Conservation (phyloP, 2,329 filamentous ascomycete species). For the Tolypocladium guangdongense region DNA sequence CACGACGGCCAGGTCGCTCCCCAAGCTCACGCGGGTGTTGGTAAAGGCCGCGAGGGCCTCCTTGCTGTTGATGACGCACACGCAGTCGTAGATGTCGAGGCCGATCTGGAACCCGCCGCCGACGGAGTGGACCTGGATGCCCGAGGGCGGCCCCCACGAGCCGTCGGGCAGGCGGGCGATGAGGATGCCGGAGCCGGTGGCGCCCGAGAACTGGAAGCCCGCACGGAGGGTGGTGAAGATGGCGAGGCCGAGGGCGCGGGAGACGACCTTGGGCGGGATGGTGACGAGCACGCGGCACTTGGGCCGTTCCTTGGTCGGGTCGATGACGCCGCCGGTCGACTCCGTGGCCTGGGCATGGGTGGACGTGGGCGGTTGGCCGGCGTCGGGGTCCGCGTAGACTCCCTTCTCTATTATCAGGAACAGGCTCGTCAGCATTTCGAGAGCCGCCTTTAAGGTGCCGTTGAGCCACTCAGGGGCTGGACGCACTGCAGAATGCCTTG, state of each 20-base stretch:
- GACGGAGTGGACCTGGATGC: slow-evolving; percentile 70
- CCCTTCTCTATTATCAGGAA: slow-evolving; percentile 31
- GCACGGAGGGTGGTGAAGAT: slow-evolving; percentile 63
- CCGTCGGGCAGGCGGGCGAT: slow-evolving; percentile 52
- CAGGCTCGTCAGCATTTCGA: neutral
- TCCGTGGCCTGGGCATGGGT: slow-evolving; percentile 18
- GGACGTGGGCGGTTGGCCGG: slow-evolving; percentile 17
- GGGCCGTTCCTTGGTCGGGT: slow-evolving; percentile 25
- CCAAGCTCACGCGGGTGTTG: slow-evolving; percentile 62
- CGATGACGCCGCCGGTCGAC: slow-evolving; percentile 15
- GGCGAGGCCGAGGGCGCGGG: slow-evolving; percentile 55
- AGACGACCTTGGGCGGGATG: slow-evolving; percentile 48
- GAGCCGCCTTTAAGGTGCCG: no score
- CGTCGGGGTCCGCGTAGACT: slow-evolving; percentile 32
- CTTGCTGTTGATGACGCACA: slow-evolving; percentile 72
- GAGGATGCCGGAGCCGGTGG: slow-evolving; percentile 55
- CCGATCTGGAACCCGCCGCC: slow-evolving; percentile 73
- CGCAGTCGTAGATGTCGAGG: slow-evolving; percentile 81
- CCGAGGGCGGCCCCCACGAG: slow-evolving; percentile 70
- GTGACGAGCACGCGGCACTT: slow-evolving; percentile 40
- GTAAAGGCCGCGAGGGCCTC: slow-evolving; percentile 70
- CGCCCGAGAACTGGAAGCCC: slow-evolving; percentile 54
- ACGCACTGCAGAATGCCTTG: slow-evolving; percentile 72
- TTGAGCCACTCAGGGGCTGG: no score
- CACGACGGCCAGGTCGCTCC: slow-evolving; percentile 66